A percentile compares a stretch with the other conserved stretches of the same genome.
Evolutionary conservation across 495 filamentous ascomycete species (phyloP).

Genomic region (Aspergillus asperescens): DNA sequence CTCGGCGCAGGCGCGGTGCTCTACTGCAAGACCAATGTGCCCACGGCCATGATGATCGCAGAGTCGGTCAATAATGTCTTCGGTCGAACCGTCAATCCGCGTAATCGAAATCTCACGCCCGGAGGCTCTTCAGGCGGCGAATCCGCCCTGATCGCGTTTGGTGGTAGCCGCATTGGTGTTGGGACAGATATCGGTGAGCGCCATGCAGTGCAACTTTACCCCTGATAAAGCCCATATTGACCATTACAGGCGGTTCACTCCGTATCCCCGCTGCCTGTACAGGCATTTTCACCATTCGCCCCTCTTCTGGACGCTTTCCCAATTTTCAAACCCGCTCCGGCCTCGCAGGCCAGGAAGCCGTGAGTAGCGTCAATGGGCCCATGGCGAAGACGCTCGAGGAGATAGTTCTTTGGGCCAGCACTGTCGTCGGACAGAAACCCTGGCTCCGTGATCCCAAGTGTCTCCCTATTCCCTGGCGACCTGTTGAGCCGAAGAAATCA

Average conservation of each 20-base stretch:
- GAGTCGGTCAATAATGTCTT: constrained; percentile 11
- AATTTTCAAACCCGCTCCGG: constrained; percentile 9
- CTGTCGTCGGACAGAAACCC: constrained; percentile 8
- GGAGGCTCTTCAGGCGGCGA: constrained; percentile 9
- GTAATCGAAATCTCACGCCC: constrained; percentile 3
- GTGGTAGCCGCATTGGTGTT: constrained; percentile 9
- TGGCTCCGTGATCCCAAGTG: constrained; percentile 9
- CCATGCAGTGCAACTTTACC: neutral
- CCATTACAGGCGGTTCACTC: neutral
- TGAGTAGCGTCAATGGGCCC: constrained; percentile 5
- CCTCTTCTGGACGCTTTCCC: constrained; percentile 11
- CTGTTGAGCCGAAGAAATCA: neutral
- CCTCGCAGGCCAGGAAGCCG: constrained; percentile 10
- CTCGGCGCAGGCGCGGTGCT: constrained; percentile 9
- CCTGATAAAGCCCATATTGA: neutral
- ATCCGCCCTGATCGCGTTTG: constrained; percentile 7
- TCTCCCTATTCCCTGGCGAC: constrained; percentile 2
- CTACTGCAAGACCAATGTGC: constrained; percentile 17
- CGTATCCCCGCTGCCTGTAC: constrained; percentile 13
- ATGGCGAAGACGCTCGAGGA: constrained; percentile 6
- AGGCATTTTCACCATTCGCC: constrained; percentile 11
- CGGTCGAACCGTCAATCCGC: constrained; percentile 8
- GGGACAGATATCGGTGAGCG: constrained; percentile 8
- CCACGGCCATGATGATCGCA: constrained; percentile 12
- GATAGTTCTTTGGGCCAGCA: constrained; percentile 2